Base-by-base conservation (phyloP, 352 stramenopile species). In the Thalassiosira exigua region DNA sequence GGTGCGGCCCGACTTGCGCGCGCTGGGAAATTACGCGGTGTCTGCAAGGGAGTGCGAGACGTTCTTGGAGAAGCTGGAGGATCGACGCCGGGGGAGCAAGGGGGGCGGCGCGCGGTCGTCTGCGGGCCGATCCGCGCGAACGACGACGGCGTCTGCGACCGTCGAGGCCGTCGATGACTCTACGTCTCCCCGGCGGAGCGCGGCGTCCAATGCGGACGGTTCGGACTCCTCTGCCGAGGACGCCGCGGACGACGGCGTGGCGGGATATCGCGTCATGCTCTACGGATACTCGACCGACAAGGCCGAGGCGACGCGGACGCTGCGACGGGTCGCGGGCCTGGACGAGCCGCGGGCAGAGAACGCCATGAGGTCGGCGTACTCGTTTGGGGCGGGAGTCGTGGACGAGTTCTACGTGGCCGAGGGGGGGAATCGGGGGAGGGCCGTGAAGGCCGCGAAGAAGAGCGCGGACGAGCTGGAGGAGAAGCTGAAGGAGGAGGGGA, bases 21-120 rank as follows among this genome's bases (percentile, higher is more conserved):
- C 80, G 27, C 64, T 87, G 53, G 75, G 75, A 17, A 84, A 87
- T 41, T 87, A 87, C 66, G 80, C 80, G 29, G 80, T 87, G 0
- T 76, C 59, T 50, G 59, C 75, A 5, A 29, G 73, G 21, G 79
- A 87, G 69, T 73, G 77, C 58, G 57, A 77, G 53, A 58, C 42
- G 24, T 86, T 86, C 58, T 74, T 86, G 48, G 61, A 79, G 73
- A 76, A 70, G 44, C 57, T 81, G 27, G 72, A 81, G 56, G 62
- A 69, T 46, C 48, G 71, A 51, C n/a, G 26, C 9, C 44, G 44
- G 5, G 51, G 36, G 7, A 44, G 36, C 36, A 14, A 44, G 7
- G 36, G 36, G 14, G 36, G 36, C 7, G n/a, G n/a, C n/a, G n/a
- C n/a, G n/a, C 46, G 26, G 57, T 44, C 36, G 7, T 14, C 67